Base-by-base conservation (phyloP, 192 early-diverging fungal genomes). In the Diversispora epigaea region DNA sequence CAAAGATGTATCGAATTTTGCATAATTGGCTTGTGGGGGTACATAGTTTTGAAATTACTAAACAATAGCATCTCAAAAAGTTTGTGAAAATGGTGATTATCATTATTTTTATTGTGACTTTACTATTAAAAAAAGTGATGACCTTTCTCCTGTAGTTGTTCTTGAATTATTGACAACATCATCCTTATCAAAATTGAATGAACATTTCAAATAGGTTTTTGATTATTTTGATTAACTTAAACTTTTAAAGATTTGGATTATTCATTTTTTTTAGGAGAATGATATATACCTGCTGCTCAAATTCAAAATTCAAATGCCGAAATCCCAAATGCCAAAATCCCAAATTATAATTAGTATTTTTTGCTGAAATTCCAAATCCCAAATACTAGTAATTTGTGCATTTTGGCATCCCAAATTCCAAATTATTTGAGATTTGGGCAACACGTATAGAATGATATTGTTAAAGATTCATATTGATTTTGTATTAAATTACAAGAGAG, bases 1-100 rank as follows among this genome's bases (percentile, higher is more conserved):
- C 72, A 41, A 58, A 63, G 49, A 15, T 74, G 72, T 62, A 62
- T 5, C 10, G 57, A 19, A 50, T 63, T 44, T 6, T 74, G 43
- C 3, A 3, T 6, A 57, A 58, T 40, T 74, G 72, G 57, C 3
- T 63, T 63, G n/a, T 11, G n/a, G 65, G 41, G 54, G 0, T 60
- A 22, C 1, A 40, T 47, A 39, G 11, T 32, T 63, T 2, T 46
- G 43, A 32, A 62, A 46, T 74, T 40, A 74, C 50, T 11, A 52
- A 17, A 3, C 4, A 52, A 52, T 52, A 0, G 50, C 4, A 52
- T 52, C 46, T 71, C 12, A 22, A 56, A 8, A 52, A 52, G 50
- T 52, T 8, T 10, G 2, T 52, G 4, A 52, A 52, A 8, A 52
- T 11, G 2, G 50, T 52, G 4, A 4, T 4, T 4, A 52, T 52